phyloP scores from a whole-genome alignment of 2,329 filamentous ascomycete genomes.

The Exophiala oligosperma region DNA sequence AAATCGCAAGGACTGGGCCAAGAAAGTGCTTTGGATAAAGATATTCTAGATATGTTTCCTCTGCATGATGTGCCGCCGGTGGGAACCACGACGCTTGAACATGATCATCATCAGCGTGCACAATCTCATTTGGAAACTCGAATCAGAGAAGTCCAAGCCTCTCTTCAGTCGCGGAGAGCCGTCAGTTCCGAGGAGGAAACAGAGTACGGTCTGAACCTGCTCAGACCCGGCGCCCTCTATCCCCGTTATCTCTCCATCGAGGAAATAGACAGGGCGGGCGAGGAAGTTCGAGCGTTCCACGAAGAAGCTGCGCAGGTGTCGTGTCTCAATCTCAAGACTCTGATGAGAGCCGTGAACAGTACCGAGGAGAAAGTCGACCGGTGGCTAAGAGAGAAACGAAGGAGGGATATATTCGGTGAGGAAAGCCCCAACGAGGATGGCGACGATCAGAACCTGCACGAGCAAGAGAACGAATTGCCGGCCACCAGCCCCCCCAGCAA shows the following conservation, averaged over 20 bases:
- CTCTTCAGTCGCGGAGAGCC: constrained; percentile 39
- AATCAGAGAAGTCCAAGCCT: constrained; percentile 42
- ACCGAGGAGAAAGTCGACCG: constrained; percentile 49
- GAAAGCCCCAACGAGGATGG: neutral
- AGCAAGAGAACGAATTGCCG: neutral
- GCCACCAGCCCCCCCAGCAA: constrained; percentile 16
- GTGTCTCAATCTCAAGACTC: constrained; percentile 51
- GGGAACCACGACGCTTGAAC: constrained; percentile 3
- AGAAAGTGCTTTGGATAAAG: constrained; percentile 28
- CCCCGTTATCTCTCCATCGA: constrained; percentile 48
- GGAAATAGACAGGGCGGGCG: constrained; percentile 41
- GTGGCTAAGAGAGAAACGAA: constrained; percentile 38
- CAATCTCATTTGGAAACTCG: constrained; percentile 31
- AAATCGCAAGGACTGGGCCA: constrained; percentile 37
- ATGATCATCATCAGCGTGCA: constrained; percentile 16
- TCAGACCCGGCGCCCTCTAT: constrained; percentile 54
- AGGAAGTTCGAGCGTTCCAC: constrained; percentile 50
- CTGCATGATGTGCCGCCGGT: constrained; percentile 8
- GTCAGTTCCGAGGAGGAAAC: constrained; percentile 34
- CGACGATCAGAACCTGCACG: too few relatives aligned
- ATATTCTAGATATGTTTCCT: constrained; percentile 34
- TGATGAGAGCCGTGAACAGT: constrained; percentile 52
- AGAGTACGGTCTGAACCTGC: constrained; percentile 34
- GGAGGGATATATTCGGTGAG: constrained; percentile 28
- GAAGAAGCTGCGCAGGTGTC: constrained; percentile 51